A percentile compares a stretch with the other conserved stretches of the same genome.
Conservation (phyloP, 768 basidiomycete species). For the Tulasnella sp. region DNA sequence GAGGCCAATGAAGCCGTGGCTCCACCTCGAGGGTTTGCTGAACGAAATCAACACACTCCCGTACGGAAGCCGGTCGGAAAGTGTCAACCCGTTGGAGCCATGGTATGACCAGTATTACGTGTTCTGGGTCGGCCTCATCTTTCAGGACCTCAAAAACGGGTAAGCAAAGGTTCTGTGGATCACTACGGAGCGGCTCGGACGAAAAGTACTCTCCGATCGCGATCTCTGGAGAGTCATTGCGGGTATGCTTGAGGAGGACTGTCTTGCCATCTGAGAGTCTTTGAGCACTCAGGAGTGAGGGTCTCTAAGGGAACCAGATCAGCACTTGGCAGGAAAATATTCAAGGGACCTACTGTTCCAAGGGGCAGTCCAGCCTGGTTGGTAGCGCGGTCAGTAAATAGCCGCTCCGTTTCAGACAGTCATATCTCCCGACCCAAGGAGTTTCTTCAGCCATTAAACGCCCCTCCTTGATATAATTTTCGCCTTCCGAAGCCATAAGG, state of each 20-base stretch:
- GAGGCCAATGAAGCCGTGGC: neutral
- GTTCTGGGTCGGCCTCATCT: neutral
- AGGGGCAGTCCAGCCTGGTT: neutral
- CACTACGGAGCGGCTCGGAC: neutral
- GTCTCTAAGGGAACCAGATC: neutral
- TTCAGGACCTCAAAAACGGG: constrained; percentile 8
- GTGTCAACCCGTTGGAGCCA: neutral
- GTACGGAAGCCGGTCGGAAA: neutral
- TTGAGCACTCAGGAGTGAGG: neutral
- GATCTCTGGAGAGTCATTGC: neutral
- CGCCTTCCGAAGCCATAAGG: neutral
- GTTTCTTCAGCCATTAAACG: neutral
- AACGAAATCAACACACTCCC: constrained; percentile 8
- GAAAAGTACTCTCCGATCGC: neutral
- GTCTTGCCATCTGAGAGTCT: neutral
- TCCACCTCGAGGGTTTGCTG: constrained; percentile 8
- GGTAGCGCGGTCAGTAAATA: neutral
- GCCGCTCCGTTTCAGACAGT: neutral
- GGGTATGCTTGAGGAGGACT: neutral
- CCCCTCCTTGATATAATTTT: neutral
- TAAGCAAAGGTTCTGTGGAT: constrained; percentile 6
- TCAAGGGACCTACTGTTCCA: no score
- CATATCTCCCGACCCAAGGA: neutral
- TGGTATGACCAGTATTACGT: constrained; percentile 6
- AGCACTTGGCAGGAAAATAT: neutral